Percentiles rank a stretch among this genome's conserved stretches.
phyloP scores from a whole-genome alignment of 2,329 filamentous ascomycete genomes.

The Coccinonectria pachysandricola region DNA sequence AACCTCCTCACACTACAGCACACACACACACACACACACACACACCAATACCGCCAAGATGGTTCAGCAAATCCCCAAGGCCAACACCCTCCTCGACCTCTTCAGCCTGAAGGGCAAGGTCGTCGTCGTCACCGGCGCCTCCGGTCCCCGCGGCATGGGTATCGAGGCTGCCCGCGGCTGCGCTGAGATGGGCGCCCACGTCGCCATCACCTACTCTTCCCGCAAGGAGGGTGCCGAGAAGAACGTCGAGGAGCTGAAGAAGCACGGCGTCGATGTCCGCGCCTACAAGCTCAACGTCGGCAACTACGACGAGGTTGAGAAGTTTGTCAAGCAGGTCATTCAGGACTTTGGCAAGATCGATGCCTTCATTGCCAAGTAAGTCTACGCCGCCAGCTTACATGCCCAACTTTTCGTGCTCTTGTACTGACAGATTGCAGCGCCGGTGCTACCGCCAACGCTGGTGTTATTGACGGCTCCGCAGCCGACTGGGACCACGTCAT shows the following conservation, averaged over 20 bases:
- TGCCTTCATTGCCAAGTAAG: conserved; percentile 64
- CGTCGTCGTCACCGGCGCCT: conserved; percentile 60
- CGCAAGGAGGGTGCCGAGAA: conserved; percentile 57
- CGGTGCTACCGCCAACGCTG: conserved; percentile 56
- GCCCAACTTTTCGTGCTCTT: conserved; percentile 39
- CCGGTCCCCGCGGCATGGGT: conserved; percentile 60
- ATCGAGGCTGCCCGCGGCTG: conserved; percentile 58
- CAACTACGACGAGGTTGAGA: conserved; percentile 40
- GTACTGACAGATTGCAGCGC: conserved; percentile 46
- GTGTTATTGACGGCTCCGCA: conserved; percentile 57
- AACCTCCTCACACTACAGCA: conserved; percentile 1
- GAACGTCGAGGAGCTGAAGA: conserved; percentile 54
- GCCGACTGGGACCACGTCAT: conserved; percentile 58
- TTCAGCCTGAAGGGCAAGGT: conserved; percentile 66
- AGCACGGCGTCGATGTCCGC: conserved; percentile 58
- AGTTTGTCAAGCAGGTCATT: conserved; percentile 51
- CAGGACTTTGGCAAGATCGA: conserved; percentile 65
- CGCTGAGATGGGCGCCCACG: conserved; percentile 60
- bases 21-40: conserved; percentile 1
- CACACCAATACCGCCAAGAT: conserved; percentile 24
- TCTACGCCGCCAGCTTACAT: conserved; percentile 35
- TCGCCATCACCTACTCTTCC: conserved; percentile 63
- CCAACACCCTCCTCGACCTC: conserved; percentile 50
- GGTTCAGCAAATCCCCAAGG: conserved; percentile 47
- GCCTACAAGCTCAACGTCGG: conserved; percentile 51